These are phyloP conservation scores for Crataegus laevigata DNA, from an alignment of 306 rosid species.

Conservation along the genomic window DNA sequence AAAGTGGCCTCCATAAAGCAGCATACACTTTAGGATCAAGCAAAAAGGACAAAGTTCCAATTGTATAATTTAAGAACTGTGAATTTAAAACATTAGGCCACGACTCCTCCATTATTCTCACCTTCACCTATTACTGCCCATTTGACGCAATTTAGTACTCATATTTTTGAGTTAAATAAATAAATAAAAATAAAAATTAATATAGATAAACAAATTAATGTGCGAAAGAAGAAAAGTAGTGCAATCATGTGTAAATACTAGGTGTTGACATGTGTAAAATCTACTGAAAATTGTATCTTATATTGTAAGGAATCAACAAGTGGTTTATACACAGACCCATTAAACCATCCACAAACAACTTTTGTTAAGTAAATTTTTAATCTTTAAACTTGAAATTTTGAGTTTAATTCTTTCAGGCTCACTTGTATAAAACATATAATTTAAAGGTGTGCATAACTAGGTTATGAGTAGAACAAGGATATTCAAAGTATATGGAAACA, in stretches of 20 bases:
- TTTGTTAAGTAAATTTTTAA: background rate
- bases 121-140: too few species aligned
- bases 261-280: background rate
- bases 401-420: too few species aligned
- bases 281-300: background rate
- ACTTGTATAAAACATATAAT: too few species aligned
- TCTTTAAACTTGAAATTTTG: too few species aligned
- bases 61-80: background rate
- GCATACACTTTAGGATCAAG: background rate
- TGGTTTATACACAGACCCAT: background rate
- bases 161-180: too few species aligned
- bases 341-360: background rate
- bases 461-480: background rate
- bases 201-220: too few species aligned
- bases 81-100: background rate
- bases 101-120: background rate
- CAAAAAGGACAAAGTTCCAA: background rate
- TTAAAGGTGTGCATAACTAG: background rate
- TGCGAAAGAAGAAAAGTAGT: too few species aligned
- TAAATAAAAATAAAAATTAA: too few species aligned
- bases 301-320: background rate
- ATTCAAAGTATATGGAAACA: background rate
- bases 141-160: background rate
- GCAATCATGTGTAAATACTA: background rate
- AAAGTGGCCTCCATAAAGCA: conserved; percentile 19